Conservation (phyloP, 1,139 yeast genomes). For the Yamadazyma triangularis region DNA sequence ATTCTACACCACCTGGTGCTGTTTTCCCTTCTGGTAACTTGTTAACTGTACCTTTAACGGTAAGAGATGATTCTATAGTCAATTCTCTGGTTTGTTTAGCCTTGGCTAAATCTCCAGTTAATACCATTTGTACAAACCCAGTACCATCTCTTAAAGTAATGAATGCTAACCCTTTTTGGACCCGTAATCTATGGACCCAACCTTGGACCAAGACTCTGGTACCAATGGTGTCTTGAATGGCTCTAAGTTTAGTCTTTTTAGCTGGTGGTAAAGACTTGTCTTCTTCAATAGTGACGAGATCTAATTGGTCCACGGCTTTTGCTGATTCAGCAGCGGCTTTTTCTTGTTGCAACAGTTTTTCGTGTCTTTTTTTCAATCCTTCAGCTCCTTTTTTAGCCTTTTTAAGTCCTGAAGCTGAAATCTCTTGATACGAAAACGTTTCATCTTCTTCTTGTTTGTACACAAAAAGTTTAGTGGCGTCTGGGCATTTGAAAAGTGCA, state of each 20-base stretch:
- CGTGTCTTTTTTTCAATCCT: conserved; percentile 80
- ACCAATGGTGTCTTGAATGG: conserved; percentile 49
- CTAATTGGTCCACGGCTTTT: conserved; percentile 71
- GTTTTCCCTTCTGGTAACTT: conserved; percentile 92
- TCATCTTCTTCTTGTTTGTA: conserved; percentile 62
- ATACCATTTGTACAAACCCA: conserved; percentile 83
- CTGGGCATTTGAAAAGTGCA: conserved; percentile 61
- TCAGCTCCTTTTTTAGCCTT: conserved; percentile 97
- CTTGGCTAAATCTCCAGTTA: conserved; percentile 87
- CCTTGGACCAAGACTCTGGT: conserved; percentile 77
- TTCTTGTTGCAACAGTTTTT: conserved; percentile 55
- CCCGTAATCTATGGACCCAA: conserved; percentile 94
- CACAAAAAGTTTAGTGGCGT: conserved; percentile 58
- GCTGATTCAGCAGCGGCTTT: conserved; percentile 67
- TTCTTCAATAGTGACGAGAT: conserved; percentile 63
- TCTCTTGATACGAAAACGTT: conserved; percentile 61
- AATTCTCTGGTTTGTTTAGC: conserved; percentile 81
- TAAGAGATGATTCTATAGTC: conserved; percentile 82
- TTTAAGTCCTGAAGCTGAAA: conserved; percentile 89
- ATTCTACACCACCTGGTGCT: conserved; percentile 98
- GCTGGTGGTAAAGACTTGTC: conserved; percentile 74
- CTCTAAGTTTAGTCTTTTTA: conserved; percentile 57
- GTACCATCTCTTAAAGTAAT: conserved; percentile 93
- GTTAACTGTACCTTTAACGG: conserved; percentile 73
- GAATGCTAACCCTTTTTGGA: conserved; percentile 90